Conservation (phyloP, 345 rosid genomes). For the Populus euphratica region DNA sequence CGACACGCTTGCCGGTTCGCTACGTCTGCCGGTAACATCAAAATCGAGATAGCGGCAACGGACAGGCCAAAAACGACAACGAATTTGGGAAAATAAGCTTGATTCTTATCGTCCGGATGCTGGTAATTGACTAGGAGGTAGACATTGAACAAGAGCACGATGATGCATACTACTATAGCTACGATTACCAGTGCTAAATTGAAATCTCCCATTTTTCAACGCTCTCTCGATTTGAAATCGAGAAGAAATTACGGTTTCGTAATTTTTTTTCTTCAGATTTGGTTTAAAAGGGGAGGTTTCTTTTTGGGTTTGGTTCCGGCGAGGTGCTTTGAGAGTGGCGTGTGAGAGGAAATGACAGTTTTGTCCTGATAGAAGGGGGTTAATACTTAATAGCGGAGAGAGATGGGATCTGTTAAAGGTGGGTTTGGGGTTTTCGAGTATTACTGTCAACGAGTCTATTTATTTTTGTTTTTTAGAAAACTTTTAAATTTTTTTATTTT, state of each 20-base stretch:
- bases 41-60: conserved; percentile 79
- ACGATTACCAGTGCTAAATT: conserved; percentile 98
- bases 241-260: conserved; percentile 24
- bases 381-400: not conserved
- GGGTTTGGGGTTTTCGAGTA: not conserved
- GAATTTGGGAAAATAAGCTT: conserved; percentile 95
- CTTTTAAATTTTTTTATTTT: too few relatives aligned
- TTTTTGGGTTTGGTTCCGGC: not conserved
- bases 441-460: too few relatives aligned
- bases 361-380: not conserved
- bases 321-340: not conserved
- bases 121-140: conserved; percentile 97
- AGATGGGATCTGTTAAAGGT: too few relatives aligned
- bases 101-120: conserved; percentile 98
- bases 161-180: conserved; percentile 79
- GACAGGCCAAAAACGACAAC: conserved; percentile 93
- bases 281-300: not conserved
- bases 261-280: conserved; percentile 7
- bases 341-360: not conserved
- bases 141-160: conserved; percentile 83
- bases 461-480: too few relatives aligned
- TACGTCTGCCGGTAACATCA: conserved; percentile 98
- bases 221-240: conserved; percentile 30
- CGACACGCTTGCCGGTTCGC: conserved; percentile 98
- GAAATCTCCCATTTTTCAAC: conserved; percentile 81